Percentiles rank a stretch among this genome's conserved stretches.
phyloP scores from a whole-genome alignment of 352 stramenopile genomes.

The Phytophthora tubulina region DNA sequence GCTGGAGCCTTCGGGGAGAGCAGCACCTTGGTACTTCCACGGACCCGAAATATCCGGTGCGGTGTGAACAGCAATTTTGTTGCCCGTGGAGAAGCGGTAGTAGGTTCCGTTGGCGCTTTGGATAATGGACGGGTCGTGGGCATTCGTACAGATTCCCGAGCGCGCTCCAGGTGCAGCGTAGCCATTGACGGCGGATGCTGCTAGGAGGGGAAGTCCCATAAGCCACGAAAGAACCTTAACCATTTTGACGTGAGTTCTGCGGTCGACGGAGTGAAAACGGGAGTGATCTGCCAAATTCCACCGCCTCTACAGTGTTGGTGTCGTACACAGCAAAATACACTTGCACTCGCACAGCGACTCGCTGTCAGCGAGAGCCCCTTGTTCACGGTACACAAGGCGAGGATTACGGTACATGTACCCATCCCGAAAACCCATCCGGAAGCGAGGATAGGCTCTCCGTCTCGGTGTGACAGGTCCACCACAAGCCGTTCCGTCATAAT shows the following conservation, averaged over 20 bases:
- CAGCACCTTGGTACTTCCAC: conserved; percentile 52
- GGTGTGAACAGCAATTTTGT: conserved; percentile 53
- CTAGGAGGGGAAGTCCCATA: conserved; percentile 22
- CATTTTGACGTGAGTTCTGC: background rate
- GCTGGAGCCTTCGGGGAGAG: conserved; percentile 48
- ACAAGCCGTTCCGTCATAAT: background rate
- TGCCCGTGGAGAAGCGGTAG: conserved; percentile 55
- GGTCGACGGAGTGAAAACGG: conserved; percentile 1
- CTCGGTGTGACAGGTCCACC: background rate
- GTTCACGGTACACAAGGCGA: no score
- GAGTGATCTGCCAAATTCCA: background rate
- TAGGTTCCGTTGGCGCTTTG: conserved; percentile 51
- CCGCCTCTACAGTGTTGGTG: background rate
- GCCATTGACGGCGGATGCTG: conserved; percentile 12
- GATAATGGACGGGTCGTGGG: conserved; percentile 55
- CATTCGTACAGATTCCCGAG: conserved; percentile 38
- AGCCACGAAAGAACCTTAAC: conserved; percentile 18
- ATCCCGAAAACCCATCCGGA: background rate
- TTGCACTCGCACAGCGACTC: no score
- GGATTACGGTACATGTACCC: background rate
- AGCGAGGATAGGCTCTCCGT: background rate
- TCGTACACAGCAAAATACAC: no score
- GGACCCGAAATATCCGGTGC: conserved; percentile 46
- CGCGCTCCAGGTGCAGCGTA: conserved; percentile 31
- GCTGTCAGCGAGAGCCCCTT: no score